Percentiles rank a stretch among this genome's conserved stretches.
Evolutionary conservation across 148 eudicot species (phyloP).

Genomic region (Amaranthus palmeri): DNA sequence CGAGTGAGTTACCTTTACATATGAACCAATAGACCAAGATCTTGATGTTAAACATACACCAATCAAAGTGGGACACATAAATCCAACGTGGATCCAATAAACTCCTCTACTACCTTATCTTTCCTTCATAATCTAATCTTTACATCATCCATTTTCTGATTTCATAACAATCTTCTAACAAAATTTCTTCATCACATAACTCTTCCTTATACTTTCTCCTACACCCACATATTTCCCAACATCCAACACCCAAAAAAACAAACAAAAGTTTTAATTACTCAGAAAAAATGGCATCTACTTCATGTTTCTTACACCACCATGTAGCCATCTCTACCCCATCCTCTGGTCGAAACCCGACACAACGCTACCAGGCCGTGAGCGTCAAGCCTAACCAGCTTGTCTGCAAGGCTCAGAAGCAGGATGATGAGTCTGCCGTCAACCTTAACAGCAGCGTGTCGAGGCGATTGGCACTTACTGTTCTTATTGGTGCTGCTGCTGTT

Average conservation of each 20-base stretch:
- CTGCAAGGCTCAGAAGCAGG: constrained; percentile 72
- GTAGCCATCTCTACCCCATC: constrained; percentile 50
- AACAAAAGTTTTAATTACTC: too few relatives aligned
- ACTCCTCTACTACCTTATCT: constrained; percentile 46
- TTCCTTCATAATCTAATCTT: constrained; percentile 41
- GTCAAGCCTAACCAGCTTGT: constrained; percentile 46
- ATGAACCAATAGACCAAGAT: too few relatives aligned
- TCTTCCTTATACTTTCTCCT: constrained; percentile 13
- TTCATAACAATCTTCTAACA: neutral
- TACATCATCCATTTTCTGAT: constrained; percentile 37
- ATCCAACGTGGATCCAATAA: constrained; percentile 42
- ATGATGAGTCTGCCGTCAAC: neutral
- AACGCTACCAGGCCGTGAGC: constrained; percentile 27
- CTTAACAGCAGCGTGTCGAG: constrained; percentile 40
- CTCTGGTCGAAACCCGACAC: constrained; percentile 24
- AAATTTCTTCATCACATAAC: constrained; percentile 17
- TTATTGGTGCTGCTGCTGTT: constrained; percentile 85
- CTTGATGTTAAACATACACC: constrained; percentile 8
- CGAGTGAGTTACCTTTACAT: too few relatives aligned
- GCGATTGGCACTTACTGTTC: constrained; percentile 74
- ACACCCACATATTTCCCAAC: neutral
- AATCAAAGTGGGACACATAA: constrained; percentile 16
- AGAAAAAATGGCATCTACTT: constrained; percentile 82
- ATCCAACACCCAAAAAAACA: too few relatives aligned
- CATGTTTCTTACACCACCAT: constrained; percentile 91